Base-by-base conservation (phyloP, 2,329 filamentous ascomycete genomes). In the Bipolaris cookei region DNA sequence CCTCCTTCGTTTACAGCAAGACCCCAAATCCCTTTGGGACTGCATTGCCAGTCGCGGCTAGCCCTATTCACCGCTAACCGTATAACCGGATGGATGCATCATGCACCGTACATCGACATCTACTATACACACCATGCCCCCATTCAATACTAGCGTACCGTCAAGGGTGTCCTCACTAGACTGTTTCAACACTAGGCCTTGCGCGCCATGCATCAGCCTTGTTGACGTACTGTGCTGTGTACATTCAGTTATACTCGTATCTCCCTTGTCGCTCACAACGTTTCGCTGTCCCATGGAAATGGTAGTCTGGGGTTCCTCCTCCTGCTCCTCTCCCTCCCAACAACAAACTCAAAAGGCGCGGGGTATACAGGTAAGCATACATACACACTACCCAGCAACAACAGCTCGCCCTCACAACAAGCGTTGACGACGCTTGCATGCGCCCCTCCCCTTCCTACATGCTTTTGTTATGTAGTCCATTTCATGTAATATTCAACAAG, bases 21-120 rank as follows among this genome's bases (percentile, higher is more conserved):
- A 46, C 30, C 44, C 49, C 54, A 44, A 21, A 18, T 53, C 41
- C 28, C 43, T 51, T 51, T 54, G 58, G 59, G 61, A 66, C 34
- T 43, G 49, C 58, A 52, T 16, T 58, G 39, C 63, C 53, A 28
- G 44, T 60, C 60, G 28, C 25, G 61, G 62, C 51, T 65, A 69
- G 59, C 41, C 28, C 14, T 10, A n/a, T 50, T 56, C 39, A 52
- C 49, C 47, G 57, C 51, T 46, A 48, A 48, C 42, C 38, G 49
- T 39, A 23, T 30, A 18, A 32, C 34, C 49, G 45, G 49, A 45
- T 38, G n/a, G 37, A 32, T 44, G 42, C 42, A 44, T 6, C 6
- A 32, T 46, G 55, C 42, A 34, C n/a, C 38, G 41, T 45, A 20
- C 42, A 21, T 43, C 28, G 28, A 30, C 28, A 43, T 52, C 43